Evolutionary conservation across 192 early-diverging fungal genomes (phyloP).

Genomic region (Diversispora epigaea): DNA sequence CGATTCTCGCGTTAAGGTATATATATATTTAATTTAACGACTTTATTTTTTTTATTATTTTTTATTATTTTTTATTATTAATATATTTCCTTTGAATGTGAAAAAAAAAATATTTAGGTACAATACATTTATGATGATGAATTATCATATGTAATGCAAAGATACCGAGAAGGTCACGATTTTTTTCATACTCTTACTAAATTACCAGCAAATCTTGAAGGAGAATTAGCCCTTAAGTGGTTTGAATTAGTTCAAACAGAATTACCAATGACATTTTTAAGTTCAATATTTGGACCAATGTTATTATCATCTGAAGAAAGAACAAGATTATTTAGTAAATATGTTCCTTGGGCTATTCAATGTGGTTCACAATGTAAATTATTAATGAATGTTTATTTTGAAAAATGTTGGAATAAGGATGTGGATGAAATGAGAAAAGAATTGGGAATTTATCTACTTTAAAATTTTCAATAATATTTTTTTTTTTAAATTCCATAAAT

Average conservation of each 20-base stretch:
- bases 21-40: no score
- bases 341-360: constrained; percentile 93
- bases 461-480: no score
- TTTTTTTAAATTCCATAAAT: constrained; percentile 71
- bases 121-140: constrained; percentile 88
- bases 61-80: no score
- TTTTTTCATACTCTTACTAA: constrained; percentile 91
- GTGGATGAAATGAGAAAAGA: constrained; percentile 72
- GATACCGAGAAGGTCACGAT: constrained; percentile 94
- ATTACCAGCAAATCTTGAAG: constrained; percentile 76
- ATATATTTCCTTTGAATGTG: no score
- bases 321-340: constrained; percentile 59
- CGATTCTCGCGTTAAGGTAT: constrained; percentile 73
- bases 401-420: constrained; percentile 70
- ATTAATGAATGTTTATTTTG: constrained; percentile 88
- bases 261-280: constrained; percentile 83
- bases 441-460: constrained; percentile 57
- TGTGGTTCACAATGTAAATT: constrained; percentile 71
- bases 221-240: constrained; percentile 93
- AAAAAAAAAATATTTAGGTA: constrained; percentile 48
- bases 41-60: no score
- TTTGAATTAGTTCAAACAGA: constrained; percentile 92
- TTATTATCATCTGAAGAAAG: constrained; percentile 62
- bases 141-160: constrained; percentile 88
- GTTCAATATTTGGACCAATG: constrained; percentile 80